Evolutionary conservation across 2,329 filamentous ascomycete species (phyloP).

Genomic region (Alternaria ventricosa): DNA sequence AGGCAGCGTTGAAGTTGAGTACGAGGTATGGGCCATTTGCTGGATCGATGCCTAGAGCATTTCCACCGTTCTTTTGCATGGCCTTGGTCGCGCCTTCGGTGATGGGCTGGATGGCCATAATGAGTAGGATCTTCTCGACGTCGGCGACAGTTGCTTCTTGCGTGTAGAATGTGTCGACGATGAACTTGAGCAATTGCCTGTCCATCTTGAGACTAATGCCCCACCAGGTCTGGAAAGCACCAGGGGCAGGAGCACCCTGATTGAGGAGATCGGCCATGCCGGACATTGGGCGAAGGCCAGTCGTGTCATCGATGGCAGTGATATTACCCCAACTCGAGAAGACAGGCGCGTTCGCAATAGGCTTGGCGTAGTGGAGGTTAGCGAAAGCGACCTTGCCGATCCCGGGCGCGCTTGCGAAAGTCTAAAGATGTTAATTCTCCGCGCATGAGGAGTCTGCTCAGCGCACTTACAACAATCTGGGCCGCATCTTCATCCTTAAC

Average conservation of each 20-base stretch:
- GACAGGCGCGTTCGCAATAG: conserved; percentile 30
- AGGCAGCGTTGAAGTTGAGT: conserved; percentile 19
- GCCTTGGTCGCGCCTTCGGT: conserved; percentile 13
- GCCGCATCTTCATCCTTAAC: conserved; percentile 23
- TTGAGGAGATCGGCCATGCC: conserved; percentile 22
- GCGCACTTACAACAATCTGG: conserved; percentile 23
- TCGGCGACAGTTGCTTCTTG: conserved; percentile 20
- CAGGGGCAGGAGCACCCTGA: conserved; percentile 11
- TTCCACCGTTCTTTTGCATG: conserved; percentile 31
- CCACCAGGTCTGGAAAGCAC: conserved; percentile 27
- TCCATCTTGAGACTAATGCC: conserved; percentile 28
- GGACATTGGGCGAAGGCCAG: conserved; percentile 25
- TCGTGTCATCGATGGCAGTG: conserved; percentile 28
- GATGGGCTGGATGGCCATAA: conserved; percentile 24
- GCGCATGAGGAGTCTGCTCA: background rate
- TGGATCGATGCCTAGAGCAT: conserved; percentile 30
- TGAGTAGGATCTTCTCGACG: conserved; percentile 21
- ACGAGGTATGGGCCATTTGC: conserved; percentile 22
- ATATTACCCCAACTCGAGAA: conserved; percentile 32
- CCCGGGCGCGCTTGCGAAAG: conserved; percentile 27
- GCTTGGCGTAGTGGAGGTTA: conserved; percentile 32
- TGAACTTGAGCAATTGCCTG: conserved; percentile 12
- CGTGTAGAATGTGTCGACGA: conserved; percentile 19
- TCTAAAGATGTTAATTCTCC: conserved; percentile 7
- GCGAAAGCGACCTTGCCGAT: conserved; percentile 25